Percentiles rank a stretch among this genome's conserved stretches.
phyloP scores from a whole-genome alignment of 2,329 filamentous ascomycete genomes.

The Purpureocillium lavendulum region DNA sequence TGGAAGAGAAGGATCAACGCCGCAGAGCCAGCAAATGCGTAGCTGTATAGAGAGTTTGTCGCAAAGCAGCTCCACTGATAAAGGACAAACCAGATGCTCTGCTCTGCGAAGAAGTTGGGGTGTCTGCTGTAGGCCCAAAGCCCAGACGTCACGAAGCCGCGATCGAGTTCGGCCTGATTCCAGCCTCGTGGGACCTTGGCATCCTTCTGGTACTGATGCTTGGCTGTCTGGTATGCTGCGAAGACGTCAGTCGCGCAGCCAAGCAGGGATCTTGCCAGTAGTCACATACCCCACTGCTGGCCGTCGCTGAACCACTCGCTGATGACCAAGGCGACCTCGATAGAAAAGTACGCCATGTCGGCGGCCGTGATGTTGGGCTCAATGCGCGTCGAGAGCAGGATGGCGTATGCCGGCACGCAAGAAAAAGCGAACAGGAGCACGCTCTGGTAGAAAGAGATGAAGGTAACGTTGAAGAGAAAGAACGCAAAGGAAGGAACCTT shows the following conservation, averaged over 20 bases:
- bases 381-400: constrained; percentile 64
- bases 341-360: constrained; percentile 39
- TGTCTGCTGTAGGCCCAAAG: constrained; percentile 86
- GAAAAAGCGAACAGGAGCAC: constrained; percentile 73
- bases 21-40: constrained; percentile 64
- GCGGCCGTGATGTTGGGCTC: constrained; percentile 36
- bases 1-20: constrained; percentile 77
- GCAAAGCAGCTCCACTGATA: constrained; percentile 83
- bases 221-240: constrained; percentile 71
- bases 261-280: not conserved
- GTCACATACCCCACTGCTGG: constrained; percentile 70
- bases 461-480: constrained; percentile 79
- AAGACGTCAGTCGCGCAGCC: not conserved
- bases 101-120: constrained; percentile 91
- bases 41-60: constrained; percentile 65
- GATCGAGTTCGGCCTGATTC: constrained; percentile 69
- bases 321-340: constrained; percentile 42
- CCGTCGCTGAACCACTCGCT: constrained; percentile 80
- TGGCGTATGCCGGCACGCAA: constrained; percentile 68
- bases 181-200: constrained; percentile 61
- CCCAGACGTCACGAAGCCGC: constrained; percentile 78
- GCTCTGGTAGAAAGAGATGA: constrained; percentile 80
- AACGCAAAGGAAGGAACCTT: constrained; percentile 58
- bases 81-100: constrained; percentile 77
- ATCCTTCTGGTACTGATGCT: constrained; percentile 63